Percentiles rank a stretch among this genome's conserved stretches.
Evolutionary conservation across 495 filamentous ascomycete species (phyloP).

Genomic region (Xylaria flabelliformis): DNA sequence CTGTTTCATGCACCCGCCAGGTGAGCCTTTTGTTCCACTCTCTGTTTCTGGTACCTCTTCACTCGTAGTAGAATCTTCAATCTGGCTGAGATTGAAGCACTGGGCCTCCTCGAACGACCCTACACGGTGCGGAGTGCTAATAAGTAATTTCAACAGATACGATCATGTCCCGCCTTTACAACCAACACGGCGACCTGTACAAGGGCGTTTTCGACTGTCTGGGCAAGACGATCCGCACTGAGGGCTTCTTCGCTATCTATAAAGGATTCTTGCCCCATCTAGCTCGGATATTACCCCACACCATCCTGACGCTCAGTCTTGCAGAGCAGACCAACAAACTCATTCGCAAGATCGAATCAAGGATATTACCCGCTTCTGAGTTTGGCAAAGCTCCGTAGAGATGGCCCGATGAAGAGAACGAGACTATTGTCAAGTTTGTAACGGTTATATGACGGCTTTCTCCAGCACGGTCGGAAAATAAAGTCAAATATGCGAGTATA

Average conservation of each 20-base stretch:
- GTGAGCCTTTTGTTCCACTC: conserved; percentile 52
- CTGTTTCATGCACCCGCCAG: conserved; percentile 96
- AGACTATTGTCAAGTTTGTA: background rate
- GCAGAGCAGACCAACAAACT: conserved; percentile 97
- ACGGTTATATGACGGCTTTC: background rate
- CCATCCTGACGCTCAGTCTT: conserved; percentile 87
- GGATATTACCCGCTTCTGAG: conserved; percentile 54
- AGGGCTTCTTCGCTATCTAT: conserved; percentile 93
- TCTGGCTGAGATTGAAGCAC: background rate
- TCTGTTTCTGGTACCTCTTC: conserved; percentile 2
- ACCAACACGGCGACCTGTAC: conserved; percentile 97
- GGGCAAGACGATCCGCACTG: conserved; percentile 86
- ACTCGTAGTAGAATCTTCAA: background rate
- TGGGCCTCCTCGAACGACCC: background rate
- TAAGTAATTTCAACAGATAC: conserved; percentile 66
- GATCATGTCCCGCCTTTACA: conserved; percentile 98
- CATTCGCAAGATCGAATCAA: conserved; percentile 76
- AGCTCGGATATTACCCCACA: conserved; percentile 93
- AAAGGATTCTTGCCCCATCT: conserved; percentile 97
- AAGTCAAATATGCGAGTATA: background rate
- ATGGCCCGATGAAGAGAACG: background rate
- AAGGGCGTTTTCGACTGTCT: conserved; percentile 90
- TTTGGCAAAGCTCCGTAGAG: conserved; percentile 38
- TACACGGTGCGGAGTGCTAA: conserved; percentile 20
- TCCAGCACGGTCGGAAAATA: background rate